Evolutionary conservation across 2,329 filamentous ascomycete genomes (phyloP), one percentile per base, ranked within the genome.

Genomic region (Rhynchosporium graminicola): DNA sequence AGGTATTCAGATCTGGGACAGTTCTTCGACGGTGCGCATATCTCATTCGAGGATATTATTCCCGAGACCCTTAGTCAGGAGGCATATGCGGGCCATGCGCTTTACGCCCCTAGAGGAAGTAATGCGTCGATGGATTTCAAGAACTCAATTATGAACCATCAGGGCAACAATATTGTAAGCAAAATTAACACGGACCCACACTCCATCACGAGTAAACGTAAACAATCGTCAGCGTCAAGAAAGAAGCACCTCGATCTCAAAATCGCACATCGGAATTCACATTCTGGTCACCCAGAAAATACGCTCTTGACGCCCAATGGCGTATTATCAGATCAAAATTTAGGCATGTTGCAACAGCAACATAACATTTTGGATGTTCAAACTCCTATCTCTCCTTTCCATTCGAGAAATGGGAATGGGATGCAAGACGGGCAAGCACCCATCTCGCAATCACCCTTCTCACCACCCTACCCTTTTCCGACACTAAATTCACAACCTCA

Each of bases 21-120:
- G 0, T 78, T 78, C 4, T 90, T 95, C 60, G 90, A 95, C 69
- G 85, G 89, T 1, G 87, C 89, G 1, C 90, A 92, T 71, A 80
- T 94, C 43, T 88, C 84, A 15, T 84, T 95, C 59, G 77, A 83
- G 1, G 90, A 94, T 69, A 82, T 89, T 1, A 75, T 82, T 2
- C 76, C 87, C 13, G 87, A 91, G 65, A 42, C 57, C 0, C 82
- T 83, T 48, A 76, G 82, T 2, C 79, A 83, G 13, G 85, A 89
- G 68, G 78, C 81, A 59, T 85, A 82, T 60, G 75, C 77, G 0
- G 78, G 77, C 0, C 78, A 81, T 57, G 82, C 80, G 59, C 68
- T 83, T 0, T 82, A 83, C 59, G 1, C 76, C 77, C 1, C 78
- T 77, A 57, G 69, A 4, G 74, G 3, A 72, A 74, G 2, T 73